These are phyloP conservation scores for Trametopsis cervina DNA, from an alignment of 768 basidiomycete species.

Conservation along the genomic window DNA sequence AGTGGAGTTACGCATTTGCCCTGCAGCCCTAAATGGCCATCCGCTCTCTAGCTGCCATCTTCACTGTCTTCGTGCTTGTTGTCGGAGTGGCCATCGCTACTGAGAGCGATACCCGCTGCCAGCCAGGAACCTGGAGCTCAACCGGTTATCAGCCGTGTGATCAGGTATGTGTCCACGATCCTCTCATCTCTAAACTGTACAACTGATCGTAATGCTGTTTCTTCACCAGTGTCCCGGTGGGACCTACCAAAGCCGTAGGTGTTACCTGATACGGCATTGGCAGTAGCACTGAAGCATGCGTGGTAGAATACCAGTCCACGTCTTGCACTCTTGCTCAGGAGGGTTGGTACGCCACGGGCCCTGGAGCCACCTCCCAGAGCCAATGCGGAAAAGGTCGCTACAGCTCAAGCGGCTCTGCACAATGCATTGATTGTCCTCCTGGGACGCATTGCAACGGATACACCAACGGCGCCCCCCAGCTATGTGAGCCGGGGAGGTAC, in stretches of 20 bases:
- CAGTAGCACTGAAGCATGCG: no score
- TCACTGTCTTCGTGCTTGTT: not conserved
- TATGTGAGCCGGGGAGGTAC: slow-evolving; percentile 13
- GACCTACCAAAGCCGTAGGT: slow-evolving; percentile 4
- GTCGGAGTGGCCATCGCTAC: not conserved
- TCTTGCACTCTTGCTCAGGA: slow-evolving; percentile 12
- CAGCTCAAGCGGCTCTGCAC: slow-evolving; percentile 11
- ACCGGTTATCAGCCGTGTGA: not conserved
- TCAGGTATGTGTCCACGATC: not conserved
- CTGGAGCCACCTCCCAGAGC: slow-evolving; percentile 10
- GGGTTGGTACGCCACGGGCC: slow-evolving; percentile 16
- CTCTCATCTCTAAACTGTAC: not conserved
- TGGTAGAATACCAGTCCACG: not conserved
- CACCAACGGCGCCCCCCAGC: slow-evolving; percentile 7
- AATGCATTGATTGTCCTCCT: slow-evolving; percentile 16
- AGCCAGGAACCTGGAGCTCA: not conserved
- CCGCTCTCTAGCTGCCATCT: not conserved
- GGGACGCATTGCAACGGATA: slow-evolving; percentile 17
- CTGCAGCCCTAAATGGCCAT: not conserved
- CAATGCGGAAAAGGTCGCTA: slow-evolving; percentile 15
- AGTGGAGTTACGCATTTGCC: no score
- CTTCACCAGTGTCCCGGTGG: slow-evolving; percentile 8
- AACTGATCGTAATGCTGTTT: not conserved
- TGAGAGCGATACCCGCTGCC: not conserved
- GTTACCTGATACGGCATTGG: no score